Conservation (phyloP, 2,329 filamentous ascomycete species). For the Celoporthe dispersa region DNA sequence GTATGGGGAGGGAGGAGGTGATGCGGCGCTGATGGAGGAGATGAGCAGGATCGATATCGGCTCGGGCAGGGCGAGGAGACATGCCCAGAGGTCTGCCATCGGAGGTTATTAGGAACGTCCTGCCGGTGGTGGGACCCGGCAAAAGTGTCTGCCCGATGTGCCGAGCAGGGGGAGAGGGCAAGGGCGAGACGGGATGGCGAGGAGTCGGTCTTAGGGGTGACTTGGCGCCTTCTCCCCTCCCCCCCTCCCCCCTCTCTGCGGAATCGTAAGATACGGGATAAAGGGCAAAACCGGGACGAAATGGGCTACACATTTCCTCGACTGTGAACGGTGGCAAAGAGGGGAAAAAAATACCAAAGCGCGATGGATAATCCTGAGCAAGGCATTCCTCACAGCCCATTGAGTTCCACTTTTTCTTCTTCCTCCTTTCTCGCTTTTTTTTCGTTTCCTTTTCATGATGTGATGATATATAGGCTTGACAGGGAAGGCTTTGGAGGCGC, state of each 20-base stretch:
- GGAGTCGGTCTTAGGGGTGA: constrained; percentile 23
- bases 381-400: neutral
- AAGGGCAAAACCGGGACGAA: constrained; percentile 14
- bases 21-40: constrained; percentile 70
- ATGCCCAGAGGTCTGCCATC: constrained; percentile 34
- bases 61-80: constrained; percentile 59
- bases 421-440: no score
- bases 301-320: neutral
- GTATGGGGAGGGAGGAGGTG: constrained; percentile 44
- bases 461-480: neutral
- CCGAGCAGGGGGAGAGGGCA: neutral
- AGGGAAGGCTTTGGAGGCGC: neutral
- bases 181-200: neutral
- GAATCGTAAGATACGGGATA: constrained; percentile 1
- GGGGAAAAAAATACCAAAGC: neutral
- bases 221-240: neutral
- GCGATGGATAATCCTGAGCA: neutral
- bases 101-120: constrained; percentile 25
- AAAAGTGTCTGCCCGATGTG: constrained; percentile 4
- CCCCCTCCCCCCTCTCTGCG: neutral
- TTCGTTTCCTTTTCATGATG: neutral
- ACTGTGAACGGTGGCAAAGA: neutral
- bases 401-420: neutral
- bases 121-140: neutral
- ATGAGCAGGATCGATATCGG: constrained; percentile 71